Evolutionary conservation across 1,284 basidiomycete species (phyloP).

Genomic region (Malassezia caprae): DNA sequence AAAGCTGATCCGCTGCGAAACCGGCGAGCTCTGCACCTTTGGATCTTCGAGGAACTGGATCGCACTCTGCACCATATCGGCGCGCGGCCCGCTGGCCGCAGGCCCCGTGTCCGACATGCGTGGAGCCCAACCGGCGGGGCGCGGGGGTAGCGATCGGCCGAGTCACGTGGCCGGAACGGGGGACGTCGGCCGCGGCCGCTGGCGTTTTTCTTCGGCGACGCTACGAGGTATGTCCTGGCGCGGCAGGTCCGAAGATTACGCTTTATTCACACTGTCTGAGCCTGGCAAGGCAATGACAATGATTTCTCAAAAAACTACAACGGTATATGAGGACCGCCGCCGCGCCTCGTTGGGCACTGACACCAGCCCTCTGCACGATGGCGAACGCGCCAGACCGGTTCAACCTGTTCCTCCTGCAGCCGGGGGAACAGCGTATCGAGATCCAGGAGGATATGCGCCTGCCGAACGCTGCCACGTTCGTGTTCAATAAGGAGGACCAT

Average conservation of each 20-base stretch:
- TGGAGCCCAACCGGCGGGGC: background rate
- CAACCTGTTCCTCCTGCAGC: conserved; percentile 79
- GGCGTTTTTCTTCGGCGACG: background rate
- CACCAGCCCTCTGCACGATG: conserved; percentile 17
- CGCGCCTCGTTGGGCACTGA: background rate
- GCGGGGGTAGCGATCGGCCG: background rate
- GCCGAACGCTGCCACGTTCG: conserved; percentile 87
- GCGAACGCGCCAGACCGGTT: conserved; percentile 79
- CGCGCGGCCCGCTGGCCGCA: conserved; percentile 16
- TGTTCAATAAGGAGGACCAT: conserved; percentile 91
- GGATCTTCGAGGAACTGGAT: conserved; percentile 43
- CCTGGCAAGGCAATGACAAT: conserved; percentile 19
- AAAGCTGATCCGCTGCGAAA: conserved; percentile 80
- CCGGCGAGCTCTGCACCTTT: conserved; percentile 60
- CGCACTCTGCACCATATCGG: conserved; percentile 40
- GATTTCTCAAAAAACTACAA: conserved; percentile 44
- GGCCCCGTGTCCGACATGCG: conserved; percentile 1
- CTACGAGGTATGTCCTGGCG: background rate
- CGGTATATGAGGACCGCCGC: conserved; percentile 41
- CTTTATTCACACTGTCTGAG: conserved; percentile 45
- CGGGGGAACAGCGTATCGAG: conserved; percentile 83
- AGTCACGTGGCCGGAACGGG: background rate
- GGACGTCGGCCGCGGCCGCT: background rate
- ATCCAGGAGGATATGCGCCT: conserved; percentile 92
- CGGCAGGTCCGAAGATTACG: conserved; percentile 28